These are phyloP conservation scores for Epithele typhae DNA, from an alignment of 768 basidiomycete species.

Conservation along the genomic window DNA sequence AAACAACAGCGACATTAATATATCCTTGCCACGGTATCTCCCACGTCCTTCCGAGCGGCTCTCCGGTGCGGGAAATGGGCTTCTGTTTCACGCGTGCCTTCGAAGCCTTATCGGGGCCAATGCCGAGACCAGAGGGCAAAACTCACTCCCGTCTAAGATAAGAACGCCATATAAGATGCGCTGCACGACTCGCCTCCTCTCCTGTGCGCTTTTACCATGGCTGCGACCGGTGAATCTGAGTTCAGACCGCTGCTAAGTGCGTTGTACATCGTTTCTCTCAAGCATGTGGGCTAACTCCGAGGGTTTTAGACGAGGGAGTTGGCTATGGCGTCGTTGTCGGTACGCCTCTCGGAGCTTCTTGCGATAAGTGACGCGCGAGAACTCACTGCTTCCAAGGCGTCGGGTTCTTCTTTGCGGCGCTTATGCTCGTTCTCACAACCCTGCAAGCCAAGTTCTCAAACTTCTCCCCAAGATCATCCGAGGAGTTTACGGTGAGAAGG, in stretches of 20 bases:
- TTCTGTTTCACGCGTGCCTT: too few species aligned
- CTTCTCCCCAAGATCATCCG: slow-evolving; percentile 42
- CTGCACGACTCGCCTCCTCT: too few species aligned
- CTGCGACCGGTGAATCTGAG: neutral
- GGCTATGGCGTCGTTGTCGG: slow-evolving; percentile 49
- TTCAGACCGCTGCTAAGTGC: slow-evolving; percentile 38
- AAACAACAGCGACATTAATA: too few species aligned
- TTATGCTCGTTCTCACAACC: slow-evolving; percentile 42
- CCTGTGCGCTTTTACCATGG: too few species aligned
- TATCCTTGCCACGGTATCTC: too few species aligned
- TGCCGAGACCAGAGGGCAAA: too few species aligned
- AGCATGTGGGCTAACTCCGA: neutral
- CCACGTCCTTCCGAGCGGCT: too few species aligned
- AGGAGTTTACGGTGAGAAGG: slow-evolving; percentile 47
- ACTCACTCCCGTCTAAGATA: too few species aligned
- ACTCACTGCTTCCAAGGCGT: slow-evolving; percentile 37
- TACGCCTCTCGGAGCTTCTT: slow-evolving; percentile 15
- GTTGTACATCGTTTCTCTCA: slow-evolving; percentile 4
- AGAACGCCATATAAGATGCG: too few species aligned
- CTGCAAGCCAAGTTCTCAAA: slow-evolving; percentile 44
- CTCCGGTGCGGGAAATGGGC: too few species aligned
- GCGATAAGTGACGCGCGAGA: neutral
- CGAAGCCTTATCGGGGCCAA: too few species aligned
- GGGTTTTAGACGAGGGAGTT: slow-evolving; percentile 35
- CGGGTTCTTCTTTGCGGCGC: slow-evolving; percentile 45